phyloP scores from a whole-genome alignment of 1,139 yeast genomes.

The Ashbya aceris region DNA sequence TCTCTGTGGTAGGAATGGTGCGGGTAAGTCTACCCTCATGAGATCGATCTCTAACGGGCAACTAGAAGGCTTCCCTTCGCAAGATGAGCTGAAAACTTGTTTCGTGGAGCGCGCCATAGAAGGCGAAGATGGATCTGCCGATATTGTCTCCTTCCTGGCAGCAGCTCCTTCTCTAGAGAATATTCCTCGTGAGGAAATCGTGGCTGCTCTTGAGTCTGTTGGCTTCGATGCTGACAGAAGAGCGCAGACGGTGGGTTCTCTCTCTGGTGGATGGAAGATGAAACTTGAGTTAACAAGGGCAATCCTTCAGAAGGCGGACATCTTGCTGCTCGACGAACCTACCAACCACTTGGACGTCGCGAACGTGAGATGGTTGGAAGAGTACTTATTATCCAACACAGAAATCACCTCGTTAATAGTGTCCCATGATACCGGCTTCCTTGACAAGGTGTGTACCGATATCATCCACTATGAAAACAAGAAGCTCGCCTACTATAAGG shows the following conservation, averaged over 20 bases:
- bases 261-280: constrained; percentile 99
- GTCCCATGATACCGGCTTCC: constrained; percentile 95
- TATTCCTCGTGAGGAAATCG: constrained; percentile 59
- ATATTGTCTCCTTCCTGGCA: constrained; percentile 81
- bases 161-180: constrained; percentile 70
- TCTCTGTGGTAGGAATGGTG: constrained; percentile 97
- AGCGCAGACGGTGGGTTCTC: constrained; percentile 81
- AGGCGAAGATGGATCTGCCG: constrained; percentile 89
- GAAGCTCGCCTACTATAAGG: constrained; percentile 90
- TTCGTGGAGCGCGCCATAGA: constrained; percentile 96
- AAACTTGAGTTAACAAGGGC: constrained; percentile 96
- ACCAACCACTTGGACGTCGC: constrained; percentile 95
- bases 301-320: constrained; percentile 95
- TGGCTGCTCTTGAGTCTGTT: constrained; percentile 67
- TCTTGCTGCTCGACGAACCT: constrained; percentile 91
- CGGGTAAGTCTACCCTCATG: constrained; percentile 97
- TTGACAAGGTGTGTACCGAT: constrained; percentile 93
- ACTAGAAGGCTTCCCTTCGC: constrained; percentile 94
- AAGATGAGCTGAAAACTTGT: constrained; percentile 81
- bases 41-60: constrained; percentile 95
- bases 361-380: constrained; percentile 90
- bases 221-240: constrained; percentile 91
- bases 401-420: constrained; percentile 91
- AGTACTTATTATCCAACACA: constrained; percentile 69
- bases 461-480: constrained; percentile 94